phyloP scores from a whole-genome alignment of 768 basidiomycete genomes.

The Lyophyllum shimeji region DNA sequence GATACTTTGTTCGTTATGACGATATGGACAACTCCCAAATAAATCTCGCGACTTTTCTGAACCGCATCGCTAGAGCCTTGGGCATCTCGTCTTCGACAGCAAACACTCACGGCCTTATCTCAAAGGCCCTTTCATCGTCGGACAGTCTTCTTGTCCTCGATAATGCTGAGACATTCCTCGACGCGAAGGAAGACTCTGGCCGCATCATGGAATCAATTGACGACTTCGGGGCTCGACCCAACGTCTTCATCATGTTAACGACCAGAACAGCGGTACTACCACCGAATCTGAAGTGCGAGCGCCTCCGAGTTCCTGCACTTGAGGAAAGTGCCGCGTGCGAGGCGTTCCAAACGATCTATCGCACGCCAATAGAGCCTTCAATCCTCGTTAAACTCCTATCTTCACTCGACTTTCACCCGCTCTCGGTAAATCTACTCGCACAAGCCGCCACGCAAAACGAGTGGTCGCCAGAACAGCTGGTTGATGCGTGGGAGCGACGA shows the following conservation, averaged over 20 bases:
- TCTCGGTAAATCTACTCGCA: conserved; percentile 16
- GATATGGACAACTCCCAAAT: conserved; percentile 10
- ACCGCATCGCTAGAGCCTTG: neutral
- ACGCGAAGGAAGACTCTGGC: conserved; percentile 9
- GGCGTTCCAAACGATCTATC: conserved; percentile 7
- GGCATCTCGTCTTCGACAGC: neutral
- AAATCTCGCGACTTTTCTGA: conserved; percentile 6
- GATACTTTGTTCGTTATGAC: conserved; percentile 13
- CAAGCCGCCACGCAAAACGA: conserved; percentile 15
- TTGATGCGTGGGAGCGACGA: conserved; percentile 11
- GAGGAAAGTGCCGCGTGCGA: conserved; percentile 6
- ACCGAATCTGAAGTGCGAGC: conserved; percentile 7
- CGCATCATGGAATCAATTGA: conserved; percentile 6
- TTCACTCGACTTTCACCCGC: conserved; percentile 14
- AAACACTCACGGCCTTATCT: neutral
- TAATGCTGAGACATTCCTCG: conserved; percentile 16
- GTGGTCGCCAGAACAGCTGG: conserved; percentile 9
- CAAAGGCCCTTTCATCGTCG: neutral
- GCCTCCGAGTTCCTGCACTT: conserved; percentile 4
- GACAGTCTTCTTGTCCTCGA: conserved; percentile 12
- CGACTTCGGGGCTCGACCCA: conserved; percentile 3
- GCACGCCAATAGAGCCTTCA: neutral
- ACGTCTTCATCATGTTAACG: conserved; percentile 13
- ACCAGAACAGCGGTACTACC: conserved; percentile 6
- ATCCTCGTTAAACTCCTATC: conserved; percentile 7